Base-by-base conservation (phyloP, 176 grass and related monocot genomes). In the Cocos nucifera region DNA sequence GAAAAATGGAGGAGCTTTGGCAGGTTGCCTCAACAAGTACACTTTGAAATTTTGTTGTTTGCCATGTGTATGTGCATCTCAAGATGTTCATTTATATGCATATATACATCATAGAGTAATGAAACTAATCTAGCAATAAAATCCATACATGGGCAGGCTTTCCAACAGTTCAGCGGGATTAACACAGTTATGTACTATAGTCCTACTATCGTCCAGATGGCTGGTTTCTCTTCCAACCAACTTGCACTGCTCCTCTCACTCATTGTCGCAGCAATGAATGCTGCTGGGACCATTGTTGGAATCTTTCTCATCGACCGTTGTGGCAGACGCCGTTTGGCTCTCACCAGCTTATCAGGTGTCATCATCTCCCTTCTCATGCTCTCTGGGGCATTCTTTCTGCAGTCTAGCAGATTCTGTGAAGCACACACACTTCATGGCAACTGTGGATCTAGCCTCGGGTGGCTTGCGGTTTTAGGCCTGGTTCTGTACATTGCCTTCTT, bases 121-220 rank as follows among this genome's bases (percentile, higher is more conserved):
- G 35, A 44, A 44, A 44, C 35, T 44, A 44, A 44, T 14, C 10
- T 44, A 10, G 10, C 3, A 44, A 44, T 44, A 12, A 44, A 44
- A 44, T 44, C 35, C 10, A 44, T 21, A 28, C 53, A 4, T 56
- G 55, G 2, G 69, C 81, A 97, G 87, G 93, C 93, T 23, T 97
- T 97, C 50, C 93, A 97, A 58, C 93, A 97, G 69, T 91, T 97
- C 28, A 97, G 83, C 26, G 93, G 93, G n/a, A 97, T 97, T 74
- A 97, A 97, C 70, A 97, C 93, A 0, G 93, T 97, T 22, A 97
- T 97, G 93, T 97, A 97, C 57, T 97, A 88, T 78, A 91, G 87
- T 20, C 93, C 93, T 18, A 88, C 84, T 0, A 91, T 97, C 3
- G 87, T 97, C 27, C 93, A 91, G 80, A 97, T 97, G 93, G 93